Evolutionary conservation across 2,329 filamentous ascomycete genomes (phyloP).

Genomic region (Aureobasidium sp.): DNA sequence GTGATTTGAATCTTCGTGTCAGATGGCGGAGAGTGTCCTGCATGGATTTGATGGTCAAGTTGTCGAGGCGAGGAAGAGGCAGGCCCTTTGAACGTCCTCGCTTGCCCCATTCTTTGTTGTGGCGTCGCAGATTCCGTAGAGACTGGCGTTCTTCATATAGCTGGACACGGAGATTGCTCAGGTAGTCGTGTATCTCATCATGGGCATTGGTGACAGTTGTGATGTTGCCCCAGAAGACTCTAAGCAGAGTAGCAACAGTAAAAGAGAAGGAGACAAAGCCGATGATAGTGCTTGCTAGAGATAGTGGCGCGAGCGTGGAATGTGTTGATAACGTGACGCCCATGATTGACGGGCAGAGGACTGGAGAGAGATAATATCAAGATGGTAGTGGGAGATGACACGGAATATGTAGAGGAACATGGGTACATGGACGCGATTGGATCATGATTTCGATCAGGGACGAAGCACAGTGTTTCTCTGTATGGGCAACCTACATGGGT

Average conservation of each 20-base stretch:
- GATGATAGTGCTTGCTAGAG: slow-evolving; percentile 31
- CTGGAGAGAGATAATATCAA: background rate
- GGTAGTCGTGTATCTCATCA: slow-evolving; percentile 33
- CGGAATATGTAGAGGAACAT: background rate
- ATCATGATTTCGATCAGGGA: slow-evolving; percentile 3
- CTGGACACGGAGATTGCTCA: slow-evolving; percentile 36
- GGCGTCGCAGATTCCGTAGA: slow-evolving; percentile 26
- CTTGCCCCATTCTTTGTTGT: slow-evolving; percentile 18
- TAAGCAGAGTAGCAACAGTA: slow-evolving; percentile 37
- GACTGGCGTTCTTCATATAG: slow-evolving; percentile 36
- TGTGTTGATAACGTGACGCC: slow-evolving; percentile 27
- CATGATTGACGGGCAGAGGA: slow-evolving; percentile 20
- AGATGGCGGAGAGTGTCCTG: slow-evolving; percentile 30
- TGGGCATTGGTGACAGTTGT: slow-evolving; percentile 32
- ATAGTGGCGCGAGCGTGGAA: slow-evolving; percentile 28
- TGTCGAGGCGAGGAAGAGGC: slow-evolving; percentile 24
- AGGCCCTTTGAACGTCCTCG: background rate
- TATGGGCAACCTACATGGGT: background rate
- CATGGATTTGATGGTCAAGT: slow-evolving; percentile 32
- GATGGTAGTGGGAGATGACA: background rate
- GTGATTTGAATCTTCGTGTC: slow-evolving; percentile 30
- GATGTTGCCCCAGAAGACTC: slow-evolving; percentile 36
- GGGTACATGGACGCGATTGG: background rate
- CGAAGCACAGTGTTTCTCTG: background rate
- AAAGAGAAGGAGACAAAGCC: slow-evolving; percentile 39